Percentiles rank a stretch among this genome's conserved stretches.
Conservation (phyloP, 1,284 basidiomycete species). For the Pseudozyma tsukubaensis region DNA sequence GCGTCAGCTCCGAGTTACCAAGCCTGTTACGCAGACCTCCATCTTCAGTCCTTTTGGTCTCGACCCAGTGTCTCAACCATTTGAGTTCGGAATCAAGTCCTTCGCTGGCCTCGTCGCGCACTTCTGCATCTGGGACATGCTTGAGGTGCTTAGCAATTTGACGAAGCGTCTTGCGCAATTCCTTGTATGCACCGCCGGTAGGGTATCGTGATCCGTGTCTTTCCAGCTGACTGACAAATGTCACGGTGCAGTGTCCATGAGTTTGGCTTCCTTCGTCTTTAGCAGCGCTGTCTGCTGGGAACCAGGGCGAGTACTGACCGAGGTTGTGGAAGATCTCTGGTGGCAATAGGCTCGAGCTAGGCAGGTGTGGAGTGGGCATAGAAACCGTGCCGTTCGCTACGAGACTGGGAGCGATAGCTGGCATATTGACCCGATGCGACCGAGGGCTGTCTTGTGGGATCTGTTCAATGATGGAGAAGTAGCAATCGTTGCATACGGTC, state of each 20-base stretch:
- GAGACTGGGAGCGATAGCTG: slow-evolving; percentile 17
- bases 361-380: slow-evolving; percentile 13
- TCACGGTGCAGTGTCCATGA: slow-evolving; percentile 23
- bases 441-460: no score
- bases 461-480: no score
- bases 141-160: slow-evolving; percentile 46
- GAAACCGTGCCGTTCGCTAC: not conserved
- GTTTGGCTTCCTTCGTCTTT: not conserved
- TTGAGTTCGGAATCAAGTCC: slow-evolving; percentile 30
- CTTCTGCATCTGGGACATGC: slow-evolving; percentile 15
- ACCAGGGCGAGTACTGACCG: slow-evolving; percentile 52
- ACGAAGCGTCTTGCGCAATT: slow-evolving; percentile 38
- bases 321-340: slow-evolving; percentile 43
- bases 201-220: slow-evolving; percentile 49
- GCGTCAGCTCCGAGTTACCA: slow-evolving; percentile 45
- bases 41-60: slow-evolving; percentile 30
- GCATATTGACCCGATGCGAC: no score
- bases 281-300: slow-evolving; percentile 6
- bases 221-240: slow-evolving; percentile 49
- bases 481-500: no score
- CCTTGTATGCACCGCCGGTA: slow-evolving; percentile 36
- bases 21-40: slow-evolving; percentile 42
- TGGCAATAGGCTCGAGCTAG: slow-evolving; percentile 17
- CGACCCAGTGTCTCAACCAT: slow-evolving; percentile 38
- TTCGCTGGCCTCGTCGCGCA: slow-evolving; percentile 3